Evolutionary conservation across 805 yeast species (phyloP), one percentile per base, ranked within the genome.

Genomic region (Wickerhamiella vanderwaltii): DNA sequence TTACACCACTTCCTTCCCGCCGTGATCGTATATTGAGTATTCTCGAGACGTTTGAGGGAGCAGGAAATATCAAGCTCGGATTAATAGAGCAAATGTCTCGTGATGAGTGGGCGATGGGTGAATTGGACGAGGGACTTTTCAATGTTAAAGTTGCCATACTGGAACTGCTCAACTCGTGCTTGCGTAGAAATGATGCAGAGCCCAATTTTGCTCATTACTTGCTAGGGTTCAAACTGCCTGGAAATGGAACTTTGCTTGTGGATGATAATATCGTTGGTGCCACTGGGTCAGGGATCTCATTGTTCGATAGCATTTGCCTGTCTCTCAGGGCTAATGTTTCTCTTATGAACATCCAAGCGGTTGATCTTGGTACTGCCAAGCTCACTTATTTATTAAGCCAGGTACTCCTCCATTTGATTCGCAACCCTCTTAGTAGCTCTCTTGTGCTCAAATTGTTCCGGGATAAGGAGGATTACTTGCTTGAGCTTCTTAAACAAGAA

Each of bases 21-120:
- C 72, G 67, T 41, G 77, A 77, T 47, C 73, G 86, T 48, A 60
- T 88, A 11, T 58, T 87, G 35, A 75, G 84, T 0, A 68, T 82
- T 29, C 68, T 81, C 41, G 80, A 78, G 51, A 78, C 86, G 12
- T 73, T 81, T 24, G 83, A 83, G 49, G 95, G 87, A 50, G 75
- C 94, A 0, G 63, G 70, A 1, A 69, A 87, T 48, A 80, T 88
- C 29, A 73, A 80, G 46, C 73, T 72, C 50, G 75, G 85, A 0
- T 76, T 86, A 45, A 75, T 83, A 31, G 71, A 74, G 30, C 94
- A 33, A 18, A 51, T 79, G 17, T 77, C 72, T 33, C 51, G 73
- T 5, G 64, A 65, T n/a, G 51, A 51, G 16, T 29, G 20, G 24
- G 33, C 28, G n/a, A 16, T 12, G 6, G 28, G 28, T 13, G 38